Evolutionary conservation across 1,139 yeast species (phyloP).

Genomic region (Nakaseomyces sp.): DNA sequence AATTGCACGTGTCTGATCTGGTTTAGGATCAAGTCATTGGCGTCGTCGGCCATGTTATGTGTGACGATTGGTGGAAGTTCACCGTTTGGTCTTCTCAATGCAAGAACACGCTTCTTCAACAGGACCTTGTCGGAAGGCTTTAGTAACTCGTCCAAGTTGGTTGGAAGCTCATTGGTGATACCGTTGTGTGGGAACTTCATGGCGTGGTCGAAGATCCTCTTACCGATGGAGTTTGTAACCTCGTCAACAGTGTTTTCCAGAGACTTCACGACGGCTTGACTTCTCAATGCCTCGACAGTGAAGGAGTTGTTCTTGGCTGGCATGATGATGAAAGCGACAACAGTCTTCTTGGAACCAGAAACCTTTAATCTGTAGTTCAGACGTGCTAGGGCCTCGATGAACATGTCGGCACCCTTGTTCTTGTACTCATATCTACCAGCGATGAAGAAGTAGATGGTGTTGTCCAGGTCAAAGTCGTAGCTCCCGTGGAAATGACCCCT

Average conservation of each 20-base stretch:
- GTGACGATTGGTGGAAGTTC: slow-evolving; percentile 92
- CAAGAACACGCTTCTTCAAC: slow-evolving; percentile 86
- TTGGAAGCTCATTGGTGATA: slow-evolving; percentile 43
- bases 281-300: slow-evolving; percentile 91
- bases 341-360: slow-evolving; percentile 77
- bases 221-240: slow-evolving; percentile 81
- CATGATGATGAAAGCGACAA: slow-evolving; percentile 97
- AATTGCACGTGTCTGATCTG: slow-evolving; percentile 88
- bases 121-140: slow-evolving; percentile 84
- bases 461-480: slow-evolving; percentile 87
- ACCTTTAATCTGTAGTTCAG: slow-evolving; percentile 80
- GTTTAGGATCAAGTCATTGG: slow-evolving; percentile 81
- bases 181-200: slow-evolving; percentile 66
- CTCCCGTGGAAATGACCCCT: slow-evolving; percentile 97
- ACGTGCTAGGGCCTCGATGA: slow-evolving; percentile 85
- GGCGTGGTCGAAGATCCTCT: slow-evolving; percentile 83
- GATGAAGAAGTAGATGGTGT: slow-evolving; percentile 88
- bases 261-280: slow-evolving; percentile 92
- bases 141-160: slow-evolving; percentile 63
- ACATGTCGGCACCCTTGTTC: slow-evolving; percentile 94
- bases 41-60: slow-evolving; percentile 94
- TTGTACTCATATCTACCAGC: slow-evolving; percentile 97
- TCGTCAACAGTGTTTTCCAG: slow-evolving; percentile 83
- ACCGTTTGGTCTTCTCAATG: slow-evolving; percentile 71
- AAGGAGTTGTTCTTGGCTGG: slow-evolving; percentile 92